Conservation (phyloP, 2,329 filamentous ascomycete species). For the Davidsoniella eucalypti region DNA sequence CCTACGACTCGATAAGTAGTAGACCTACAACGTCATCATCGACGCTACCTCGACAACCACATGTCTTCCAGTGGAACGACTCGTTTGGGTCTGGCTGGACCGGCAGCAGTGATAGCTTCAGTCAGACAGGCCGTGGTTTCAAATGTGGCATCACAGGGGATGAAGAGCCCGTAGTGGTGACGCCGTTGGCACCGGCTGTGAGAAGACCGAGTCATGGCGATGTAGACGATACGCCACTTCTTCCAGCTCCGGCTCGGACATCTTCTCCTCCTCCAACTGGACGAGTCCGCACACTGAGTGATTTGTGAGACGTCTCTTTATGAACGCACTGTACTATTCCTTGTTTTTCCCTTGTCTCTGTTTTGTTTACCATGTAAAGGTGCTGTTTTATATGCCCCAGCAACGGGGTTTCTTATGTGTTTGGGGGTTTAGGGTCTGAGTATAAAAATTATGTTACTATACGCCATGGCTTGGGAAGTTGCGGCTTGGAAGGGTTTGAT, state of each 20-base stretch:
- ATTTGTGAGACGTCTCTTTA: not conserved
- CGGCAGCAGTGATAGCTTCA: not conserved
- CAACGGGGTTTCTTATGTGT: too few relatives aligned
- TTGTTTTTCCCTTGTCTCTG: not conserved
- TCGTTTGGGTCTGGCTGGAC: not conserved
- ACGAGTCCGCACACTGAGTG: too few relatives aligned
- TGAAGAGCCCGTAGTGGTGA: slow-evolving; percentile 2
- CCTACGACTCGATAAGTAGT: not conserved
- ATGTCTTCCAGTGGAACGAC: not conserved
- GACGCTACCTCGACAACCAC: not conserved
- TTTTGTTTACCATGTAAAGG: not conserved
- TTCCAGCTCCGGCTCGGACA: not conserved
- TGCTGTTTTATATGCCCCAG: not conserved
- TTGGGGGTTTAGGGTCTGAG: too few relatives aligned
- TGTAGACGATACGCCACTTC: not conserved
- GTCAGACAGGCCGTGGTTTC: not conserved
- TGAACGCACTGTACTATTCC: not conserved
- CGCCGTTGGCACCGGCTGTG: slow-evolving; percentile 1
- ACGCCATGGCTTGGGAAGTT: too few relatives aligned
- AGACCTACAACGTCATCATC: not conserved
- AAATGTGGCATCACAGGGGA: not conserved
- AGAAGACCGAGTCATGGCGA: slow-evolving; percentile 1
- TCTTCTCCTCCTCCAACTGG: too few relatives aligned
- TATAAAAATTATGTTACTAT: too few relatives aligned
- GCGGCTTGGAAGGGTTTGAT: too few relatives aligned